Evolutionary conservation across 106 monocot species (phyloP).

Genomic region (Acanthochlamys bracteata): DNA sequence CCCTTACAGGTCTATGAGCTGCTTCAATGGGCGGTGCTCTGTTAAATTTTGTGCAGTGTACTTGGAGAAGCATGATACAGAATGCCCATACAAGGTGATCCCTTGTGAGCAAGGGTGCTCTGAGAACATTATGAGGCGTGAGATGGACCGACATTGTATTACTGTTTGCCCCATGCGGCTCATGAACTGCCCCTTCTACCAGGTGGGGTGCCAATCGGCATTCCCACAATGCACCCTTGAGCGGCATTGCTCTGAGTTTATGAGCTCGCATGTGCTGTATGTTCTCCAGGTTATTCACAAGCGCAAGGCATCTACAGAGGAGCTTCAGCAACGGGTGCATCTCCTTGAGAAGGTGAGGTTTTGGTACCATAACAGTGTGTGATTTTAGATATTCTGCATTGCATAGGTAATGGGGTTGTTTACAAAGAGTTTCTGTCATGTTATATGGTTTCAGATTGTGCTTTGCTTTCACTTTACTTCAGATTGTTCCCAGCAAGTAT

Average conservation of each 20-base stretch:
- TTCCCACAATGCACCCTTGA: conserved; percentile 29
- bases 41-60: conserved; percentile 25
- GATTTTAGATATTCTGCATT: too few relatives aligned
- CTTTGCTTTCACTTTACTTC: too few relatives aligned
- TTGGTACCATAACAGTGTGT: too few relatives aligned
- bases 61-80: conserved; percentile 28
- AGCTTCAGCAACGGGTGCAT: conserved; percentile 20
- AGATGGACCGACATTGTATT: conserved; percentile 76
- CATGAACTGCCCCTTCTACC: conserved; percentile 59
- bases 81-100: conserved; percentile 43
- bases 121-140: conserved; percentile 31
- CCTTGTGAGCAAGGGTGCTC: conserved; percentile 49
- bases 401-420: too few relatives aligned
- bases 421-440: too few relatives aligned
- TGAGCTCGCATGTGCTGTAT: conserved; percentile 33
- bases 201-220: conserved; percentile 36
- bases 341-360: conserved; percentile 33
- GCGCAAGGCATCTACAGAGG: conserved; percentile 26
- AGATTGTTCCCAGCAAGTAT: too few relatives aligned
- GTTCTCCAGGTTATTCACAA: conserved; percentile 36
- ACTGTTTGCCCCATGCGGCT: conserved; percentile 60
- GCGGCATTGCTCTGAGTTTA: conserved; percentile 41
- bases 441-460: too few relatives aligned
- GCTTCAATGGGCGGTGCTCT: conserved; percentile 42
- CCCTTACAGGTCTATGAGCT: conserved; percentile 27